Conservation (phyloP, 306 rosid species). For the Prosopis cineraria region DNA sequence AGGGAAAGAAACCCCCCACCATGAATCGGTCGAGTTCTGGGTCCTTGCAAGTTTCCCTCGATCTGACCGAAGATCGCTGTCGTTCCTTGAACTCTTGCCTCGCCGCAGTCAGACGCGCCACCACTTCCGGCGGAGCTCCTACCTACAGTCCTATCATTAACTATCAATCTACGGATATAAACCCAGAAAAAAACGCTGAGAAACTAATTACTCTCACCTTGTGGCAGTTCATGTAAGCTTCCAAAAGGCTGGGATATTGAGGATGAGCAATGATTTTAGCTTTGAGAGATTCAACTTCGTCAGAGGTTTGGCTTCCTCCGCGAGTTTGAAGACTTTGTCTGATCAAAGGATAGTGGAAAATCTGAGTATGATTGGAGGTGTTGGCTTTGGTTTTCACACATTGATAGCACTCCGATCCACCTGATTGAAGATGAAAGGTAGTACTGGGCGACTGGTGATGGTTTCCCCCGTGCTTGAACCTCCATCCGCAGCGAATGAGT, state of each 20-base stretch:
- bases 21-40: conserved; percentile 98
- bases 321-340: not conserved
- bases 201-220: conserved; percentile 51
- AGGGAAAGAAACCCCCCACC: conserved; percentile 40
- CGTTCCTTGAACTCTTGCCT: conserved; percentile 79
- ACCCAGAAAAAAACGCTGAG: not conserved
- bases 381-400: conserved; percentile 67
- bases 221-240: conserved; percentile 97
- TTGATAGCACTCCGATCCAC: conserved; percentile 53
- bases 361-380: conserved; percentile 50
- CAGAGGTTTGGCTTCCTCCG: not conserved
- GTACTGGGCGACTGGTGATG: conserved; percentile 47
- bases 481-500: conserved; percentile 42
- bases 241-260: conserved; percentile 79
- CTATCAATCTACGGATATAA: not conserved
- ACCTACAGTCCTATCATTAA: conserved; percentile 44
- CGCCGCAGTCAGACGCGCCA: conserved; percentile 71
- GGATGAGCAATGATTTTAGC: conserved; percentile 94
- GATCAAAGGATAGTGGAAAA: conserved; percentile 50
- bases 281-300: conserved; percentile 66
- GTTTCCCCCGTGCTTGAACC: conserved; percentile 29
- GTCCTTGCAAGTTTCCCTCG: conserved; percentile 71
- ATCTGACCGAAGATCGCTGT: conserved; percentile 63
- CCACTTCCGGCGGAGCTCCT: conserved; percentile 92
- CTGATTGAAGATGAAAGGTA: conserved; percentile 68